Evolutionary conservation across 495 filamentous ascomycete species (phyloP), one percentile per base, ranked within the genome.

Genomic region (Hypoxylon crocopeplum): DNA sequence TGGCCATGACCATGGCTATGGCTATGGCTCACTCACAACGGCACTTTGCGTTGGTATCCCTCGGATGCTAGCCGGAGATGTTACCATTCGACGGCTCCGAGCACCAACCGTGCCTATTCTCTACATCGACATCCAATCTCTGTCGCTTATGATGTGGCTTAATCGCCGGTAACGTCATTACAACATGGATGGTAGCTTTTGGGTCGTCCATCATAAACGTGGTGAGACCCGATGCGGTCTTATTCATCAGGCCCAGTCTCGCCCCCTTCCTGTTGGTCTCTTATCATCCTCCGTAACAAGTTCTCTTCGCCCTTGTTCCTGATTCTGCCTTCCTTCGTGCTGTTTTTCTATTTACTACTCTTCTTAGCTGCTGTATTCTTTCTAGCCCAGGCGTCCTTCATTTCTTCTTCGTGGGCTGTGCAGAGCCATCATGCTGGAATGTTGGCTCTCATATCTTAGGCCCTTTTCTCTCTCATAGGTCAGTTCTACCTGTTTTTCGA

Each of bases 401-500:
- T 62, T 46, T 63, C 22, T 56, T 52, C 49, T 50, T 66, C 41
- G 53, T 68, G 39, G 62, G 58, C 64, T 65, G 59, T 72, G 64
- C 53, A 65, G 33, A 17, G 59, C 45, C 52, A 67, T 56, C 55
- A 48, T 65, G 68, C 48, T 67, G 73, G 72, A 72, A 73, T 78
- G 72, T 71, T 69, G 71, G 74, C 29, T 68, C 58, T 72, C 68
- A 72, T 67, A 48, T 48, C 48, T 54, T 68, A 71, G 69, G 70
- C 47, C 64, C 52, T 67, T 66, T 55, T 50, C 51, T 49, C 49
- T 62, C 47, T 67, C 62, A 69, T 72, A 74, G 66, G 72, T 73
- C 48, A 70, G 73, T 66, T 19, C 37, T 21, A 8, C 45, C 25
- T 1, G 40, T 32, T 21, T 34, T 60, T n/a, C 37, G 21, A 59